These are phyloP conservation scores for Millerago galiae DNA, from an alignment of 805 yeast genomes.

Conservation along the genomic window DNA sequence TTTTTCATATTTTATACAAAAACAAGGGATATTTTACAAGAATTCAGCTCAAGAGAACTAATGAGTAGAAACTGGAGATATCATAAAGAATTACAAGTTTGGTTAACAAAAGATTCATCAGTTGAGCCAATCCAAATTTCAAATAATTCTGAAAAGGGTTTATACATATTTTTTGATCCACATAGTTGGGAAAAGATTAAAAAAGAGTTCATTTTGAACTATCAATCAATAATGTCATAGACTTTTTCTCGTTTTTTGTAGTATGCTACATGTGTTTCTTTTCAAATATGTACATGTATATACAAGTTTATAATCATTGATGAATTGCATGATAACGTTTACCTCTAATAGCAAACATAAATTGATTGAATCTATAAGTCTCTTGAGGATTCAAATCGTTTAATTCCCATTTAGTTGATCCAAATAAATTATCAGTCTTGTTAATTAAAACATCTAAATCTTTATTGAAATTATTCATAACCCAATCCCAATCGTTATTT, in stretches of 20 bases:
- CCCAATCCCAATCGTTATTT: constrained; percentile 63
- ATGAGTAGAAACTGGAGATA: constrained; percentile 94
- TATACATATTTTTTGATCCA: constrained; percentile 92
- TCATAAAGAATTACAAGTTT: constrained; percentile 90
- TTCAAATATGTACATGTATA: not conserved
- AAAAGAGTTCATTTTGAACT: constrained; percentile 54
- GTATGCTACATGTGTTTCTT: not conserved
- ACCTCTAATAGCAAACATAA: constrained; percentile 88
- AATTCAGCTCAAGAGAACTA: constrained; percentile 85
- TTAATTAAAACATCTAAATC: constrained; percentile 80
- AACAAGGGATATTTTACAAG: constrained; percentile 91
- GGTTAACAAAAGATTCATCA: constrained; percentile 92
- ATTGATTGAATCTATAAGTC: constrained; percentile 86
- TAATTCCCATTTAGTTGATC: constrained; percentile 90
- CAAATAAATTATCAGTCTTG: constrained; percentile 64
- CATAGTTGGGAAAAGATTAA: constrained; percentile 93
- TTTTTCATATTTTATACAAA: constrained; percentile 90
- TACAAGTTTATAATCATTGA: constrained; percentile 31
- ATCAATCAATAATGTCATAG: constrained; percentile 51
- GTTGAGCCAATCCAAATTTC: constrained; percentile 80
- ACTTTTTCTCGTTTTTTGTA: not conserved
- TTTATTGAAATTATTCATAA: constrained; percentile 55
- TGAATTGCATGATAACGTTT: constrained; percentile 88
- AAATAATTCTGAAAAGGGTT: constrained; percentile 85
- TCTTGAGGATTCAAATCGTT: constrained; percentile 91